Conservation (phyloP, 768 basidiomycete genomes). For the Butyriboletus loyo region DNA sequence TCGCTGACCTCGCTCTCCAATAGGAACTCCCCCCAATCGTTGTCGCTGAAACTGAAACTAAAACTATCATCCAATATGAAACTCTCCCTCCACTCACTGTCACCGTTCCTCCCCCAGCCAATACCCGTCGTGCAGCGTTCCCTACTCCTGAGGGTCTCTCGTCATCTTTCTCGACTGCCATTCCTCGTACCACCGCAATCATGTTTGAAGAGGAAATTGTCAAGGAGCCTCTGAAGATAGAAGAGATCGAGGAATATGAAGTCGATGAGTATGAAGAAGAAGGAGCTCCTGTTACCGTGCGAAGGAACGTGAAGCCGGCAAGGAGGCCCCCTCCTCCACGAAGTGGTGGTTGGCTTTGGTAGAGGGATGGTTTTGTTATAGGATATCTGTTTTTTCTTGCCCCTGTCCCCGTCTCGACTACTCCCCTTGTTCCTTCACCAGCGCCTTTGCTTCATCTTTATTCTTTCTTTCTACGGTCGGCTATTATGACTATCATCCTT, state of each 20-base stretch:
- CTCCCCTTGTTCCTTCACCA: constrained; percentile 26
- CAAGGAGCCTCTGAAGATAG: constrained; percentile 32
- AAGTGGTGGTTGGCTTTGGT: constrained; percentile 60
- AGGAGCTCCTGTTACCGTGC: constrained; percentile 39
- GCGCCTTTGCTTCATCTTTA: constrained; percentile 19
- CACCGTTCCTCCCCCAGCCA: constrained; percentile 72
- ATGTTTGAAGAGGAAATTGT: constrained; percentile 58
- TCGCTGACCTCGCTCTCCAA: constrained; percentile 33
- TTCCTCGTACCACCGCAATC: constrained; percentile 73
- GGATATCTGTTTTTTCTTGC: constrained; percentile 37
- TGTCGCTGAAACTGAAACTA: constrained; percentile 55
- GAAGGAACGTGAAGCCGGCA: constrained; percentile 41
- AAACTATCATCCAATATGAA: constrained; percentile 54
- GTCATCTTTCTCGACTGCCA: constrained; percentile 54
- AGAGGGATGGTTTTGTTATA: constrained; percentile 25
- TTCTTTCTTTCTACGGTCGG: constrained; percentile 2
- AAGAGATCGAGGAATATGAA: constrained; percentile 39
- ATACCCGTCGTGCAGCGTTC: constrained; percentile 69
- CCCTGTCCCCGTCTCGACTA: constrained; percentile 16
- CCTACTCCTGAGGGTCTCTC: constrained; percentile 67
- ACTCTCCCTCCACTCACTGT: constrained; percentile 57
- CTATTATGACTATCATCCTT: constrained; percentile 6
- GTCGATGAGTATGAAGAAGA: constrained; percentile 43
- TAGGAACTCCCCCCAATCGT: constrained; percentile 43
- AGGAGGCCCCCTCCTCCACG: constrained; percentile 48